Conservation (phyloP, 2,329 filamentous ascomycete species). For the Metarhizium album region DNA sequence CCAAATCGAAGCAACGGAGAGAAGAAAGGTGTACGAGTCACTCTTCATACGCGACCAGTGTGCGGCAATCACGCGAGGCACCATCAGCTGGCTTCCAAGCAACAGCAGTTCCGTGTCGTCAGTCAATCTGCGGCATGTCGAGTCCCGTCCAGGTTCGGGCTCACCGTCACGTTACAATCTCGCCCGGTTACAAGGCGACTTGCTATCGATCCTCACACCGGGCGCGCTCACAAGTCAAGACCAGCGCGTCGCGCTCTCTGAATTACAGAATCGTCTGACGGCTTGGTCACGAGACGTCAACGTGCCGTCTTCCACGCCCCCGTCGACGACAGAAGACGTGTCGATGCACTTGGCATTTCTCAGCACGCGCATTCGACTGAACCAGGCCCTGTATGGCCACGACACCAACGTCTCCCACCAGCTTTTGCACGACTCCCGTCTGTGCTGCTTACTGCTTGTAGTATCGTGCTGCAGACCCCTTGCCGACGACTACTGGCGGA, state of each 20-base stretch:
- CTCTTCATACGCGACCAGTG: background rate
- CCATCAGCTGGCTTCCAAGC: background rate
- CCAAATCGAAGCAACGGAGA: background rate
- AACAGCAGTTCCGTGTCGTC: background rate
- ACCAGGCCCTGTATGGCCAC: background rate
- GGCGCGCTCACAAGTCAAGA: no score
- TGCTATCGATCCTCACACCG: no score
- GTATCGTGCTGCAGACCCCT: no score
- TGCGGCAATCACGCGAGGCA: background rate
- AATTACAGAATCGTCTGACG: no score
- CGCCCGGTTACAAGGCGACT: no score
- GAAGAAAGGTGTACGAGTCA: background rate
- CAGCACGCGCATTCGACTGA: background rate
- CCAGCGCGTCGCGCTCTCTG: no score
- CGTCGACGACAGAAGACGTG: background rate
- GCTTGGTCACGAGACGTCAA: no score
- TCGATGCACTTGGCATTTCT: background rate
- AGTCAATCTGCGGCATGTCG: background rate
- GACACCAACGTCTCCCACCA: no score
- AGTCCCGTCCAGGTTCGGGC: background rate
- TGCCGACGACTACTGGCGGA: no score
- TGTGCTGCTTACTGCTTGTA: background rate
- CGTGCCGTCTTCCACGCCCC: no score
- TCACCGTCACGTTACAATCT: no score
- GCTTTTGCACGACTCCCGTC: background rate